A percentile compares a stretch with the other conserved stretches of the same genome.
These are phyloP conservation scores for Apiotrichum sp. DNA, from an alignment of 1,284 basidiomycete genomes.

Conservation along the genomic window DNA sequence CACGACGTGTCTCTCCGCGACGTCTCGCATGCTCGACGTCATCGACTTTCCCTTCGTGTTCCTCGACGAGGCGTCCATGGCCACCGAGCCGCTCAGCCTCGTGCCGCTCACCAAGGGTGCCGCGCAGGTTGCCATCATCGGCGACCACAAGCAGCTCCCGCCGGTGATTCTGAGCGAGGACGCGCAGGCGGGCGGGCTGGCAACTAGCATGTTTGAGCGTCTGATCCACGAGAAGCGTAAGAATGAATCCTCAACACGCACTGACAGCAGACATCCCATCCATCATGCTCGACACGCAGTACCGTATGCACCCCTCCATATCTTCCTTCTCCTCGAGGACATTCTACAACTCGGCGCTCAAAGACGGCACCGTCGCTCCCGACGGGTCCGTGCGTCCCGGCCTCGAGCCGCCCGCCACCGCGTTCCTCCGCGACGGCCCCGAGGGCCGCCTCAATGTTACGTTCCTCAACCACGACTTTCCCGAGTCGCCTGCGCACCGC, in stretches of 20 bases:
- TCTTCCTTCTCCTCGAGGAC: conserved; percentile 75
- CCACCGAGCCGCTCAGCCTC: conserved; percentile 80
- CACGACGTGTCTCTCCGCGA: conserved; percentile 72
- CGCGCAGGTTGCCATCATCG: conserved; percentile 77
- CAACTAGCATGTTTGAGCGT: conserved; percentile 79
- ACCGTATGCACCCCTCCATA: conserved; percentile 89
- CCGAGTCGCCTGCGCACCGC: conserved; percentile 60
- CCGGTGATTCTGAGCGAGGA: conserved; percentile 73
- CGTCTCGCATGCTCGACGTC: conserved; percentile 48
- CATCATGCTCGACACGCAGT: conserved; percentile 85
- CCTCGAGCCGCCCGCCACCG: conserved; percentile 58
- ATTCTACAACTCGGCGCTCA: conserved; percentile 68
- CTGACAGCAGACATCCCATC: conserved; percentile 56
- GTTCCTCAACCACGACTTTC: conserved; percentile 68
- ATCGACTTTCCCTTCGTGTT: conserved; percentile 90
- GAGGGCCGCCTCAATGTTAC: conserved; percentile 49
- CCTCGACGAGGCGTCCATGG: conserved; percentile 92
- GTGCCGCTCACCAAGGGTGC: conserved; percentile 85
- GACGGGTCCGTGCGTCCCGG: conserved; percentile 54
- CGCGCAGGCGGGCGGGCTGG: conserved; percentile 64
- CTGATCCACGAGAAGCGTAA: conserved; percentile 69
- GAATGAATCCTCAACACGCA: conserved; percentile 28
- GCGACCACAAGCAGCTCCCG: conserved; percentile 94
- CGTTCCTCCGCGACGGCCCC: conserved; percentile 27
- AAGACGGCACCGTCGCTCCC: conserved; percentile 63